A percentile compares a stretch with the other conserved stretches of the same genome.
Conservation (phyloP, 176 grass and related monocot species). For the Rhipidocladum racemiflorum region DNA sequence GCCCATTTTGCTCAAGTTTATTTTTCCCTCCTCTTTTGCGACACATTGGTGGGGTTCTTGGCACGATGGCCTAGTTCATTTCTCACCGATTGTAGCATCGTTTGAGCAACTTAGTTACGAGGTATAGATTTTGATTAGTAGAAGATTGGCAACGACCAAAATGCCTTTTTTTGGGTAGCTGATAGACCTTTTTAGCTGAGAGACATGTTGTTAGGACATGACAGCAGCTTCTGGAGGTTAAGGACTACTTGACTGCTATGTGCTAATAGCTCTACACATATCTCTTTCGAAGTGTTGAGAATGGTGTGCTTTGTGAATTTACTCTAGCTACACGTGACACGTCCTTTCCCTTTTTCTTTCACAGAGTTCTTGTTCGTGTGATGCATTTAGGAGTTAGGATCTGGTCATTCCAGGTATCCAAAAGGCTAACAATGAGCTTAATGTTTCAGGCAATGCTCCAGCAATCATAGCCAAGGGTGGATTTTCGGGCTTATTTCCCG, state of each 20-base stretch:
- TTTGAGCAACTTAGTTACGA: background rate
- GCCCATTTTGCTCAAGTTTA: background rate
- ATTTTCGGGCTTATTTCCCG: constrained; percentile 81
- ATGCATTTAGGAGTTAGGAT: background rate
- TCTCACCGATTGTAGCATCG: background rate
- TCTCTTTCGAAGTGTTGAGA: background rate
- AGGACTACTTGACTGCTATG: background rate
- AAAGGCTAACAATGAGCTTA: background rate
- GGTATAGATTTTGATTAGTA: background rate
- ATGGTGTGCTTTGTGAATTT: background rate
- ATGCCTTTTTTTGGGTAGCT: background rate
- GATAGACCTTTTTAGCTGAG: constrained; percentile 7
- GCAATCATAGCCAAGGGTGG: constrained; percentile 72
- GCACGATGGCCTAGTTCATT: background rate
- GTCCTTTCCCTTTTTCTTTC: background rate
- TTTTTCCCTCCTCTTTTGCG: background rate
- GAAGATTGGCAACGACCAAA: constrained; percentile 11
- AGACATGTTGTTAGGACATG: background rate
- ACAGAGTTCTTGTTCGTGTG: background rate
- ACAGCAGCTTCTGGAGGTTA: background rate
- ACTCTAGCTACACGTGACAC: background rate
- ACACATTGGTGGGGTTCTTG: background rate
- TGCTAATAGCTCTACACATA: background rate
- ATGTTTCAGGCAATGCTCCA: constrained; percentile 62
- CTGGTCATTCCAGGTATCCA: background rate